Percentiles rank a stretch among this genome's conserved stretches.
Evolutionary conservation across 345 rosid genomes (phyloP).

Genomic region (Citrus trifoliata): DNA sequence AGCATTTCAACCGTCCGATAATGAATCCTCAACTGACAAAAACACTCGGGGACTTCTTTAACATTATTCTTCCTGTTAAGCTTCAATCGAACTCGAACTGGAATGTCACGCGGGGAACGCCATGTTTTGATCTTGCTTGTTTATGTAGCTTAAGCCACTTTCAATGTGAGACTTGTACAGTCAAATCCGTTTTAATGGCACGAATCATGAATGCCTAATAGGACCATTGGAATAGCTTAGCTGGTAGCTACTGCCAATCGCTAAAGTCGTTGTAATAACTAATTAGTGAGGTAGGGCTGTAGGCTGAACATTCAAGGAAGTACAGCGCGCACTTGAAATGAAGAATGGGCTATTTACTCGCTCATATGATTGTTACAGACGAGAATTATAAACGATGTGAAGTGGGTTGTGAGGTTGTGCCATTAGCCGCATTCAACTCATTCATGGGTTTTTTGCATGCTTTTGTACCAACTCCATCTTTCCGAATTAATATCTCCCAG

Average conservation of each 20-base stretch:
- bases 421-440: neutral
- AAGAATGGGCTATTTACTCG: neutral
- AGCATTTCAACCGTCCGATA: neutral
- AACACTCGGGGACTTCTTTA: no score
- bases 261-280: neutral
- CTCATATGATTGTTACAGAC: neutral
- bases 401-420: neutral
- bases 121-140: neutral
- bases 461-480: slow-evolving; percentile 13
- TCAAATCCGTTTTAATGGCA: neutral
- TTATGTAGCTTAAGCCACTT: neutral
- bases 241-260: no score
- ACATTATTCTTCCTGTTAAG: no score
- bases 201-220: neutral
- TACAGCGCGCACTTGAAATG: neutral
- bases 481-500: neutral
- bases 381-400: neutral
- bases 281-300: neutral
- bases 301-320: neutral
- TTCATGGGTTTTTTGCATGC: slow-evolving; percentile 9
- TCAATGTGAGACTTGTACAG: neutral
- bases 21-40: neutral
- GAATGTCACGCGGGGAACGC: no score
- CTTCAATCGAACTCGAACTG: no score
- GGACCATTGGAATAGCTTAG: no score